phyloP scores from a whole-genome alignment of 2,329 filamentous ascomycete species.

The Blastomyces gilchristii region DNA sequence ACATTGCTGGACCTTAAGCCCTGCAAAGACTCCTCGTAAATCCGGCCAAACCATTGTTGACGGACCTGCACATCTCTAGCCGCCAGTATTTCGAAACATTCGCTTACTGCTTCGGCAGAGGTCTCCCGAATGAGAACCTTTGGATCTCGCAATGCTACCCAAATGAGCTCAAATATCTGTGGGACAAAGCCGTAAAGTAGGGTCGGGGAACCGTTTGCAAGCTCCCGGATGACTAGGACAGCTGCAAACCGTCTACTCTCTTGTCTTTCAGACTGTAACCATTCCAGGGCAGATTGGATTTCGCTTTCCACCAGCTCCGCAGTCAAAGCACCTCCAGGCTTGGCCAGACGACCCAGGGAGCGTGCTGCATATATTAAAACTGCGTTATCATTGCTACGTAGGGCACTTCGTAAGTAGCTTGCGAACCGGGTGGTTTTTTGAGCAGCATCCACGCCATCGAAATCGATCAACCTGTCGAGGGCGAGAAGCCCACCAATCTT shows the following conservation, averaged over 20 bases:
- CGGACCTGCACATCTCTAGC: slow-evolving; percentile 85
- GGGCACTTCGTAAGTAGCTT: slow-evolving; percentile 74
- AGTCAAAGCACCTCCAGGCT: slow-evolving; percentile 84
- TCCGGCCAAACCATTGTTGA: slow-evolving; percentile 77
- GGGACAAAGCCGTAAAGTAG: slow-evolving; percentile 91
- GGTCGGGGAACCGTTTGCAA: slow-evolving; percentile 86
- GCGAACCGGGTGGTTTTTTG: slow-evolving; percentile 92
- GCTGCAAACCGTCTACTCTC: slow-evolving; percentile 91
- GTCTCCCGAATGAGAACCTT: slow-evolving; percentile 87
- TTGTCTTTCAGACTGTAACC: slow-evolving; percentile 87
- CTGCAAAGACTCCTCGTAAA: slow-evolving; percentile 72
- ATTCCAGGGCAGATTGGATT: slow-evolving; percentile 91
- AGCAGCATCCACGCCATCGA: slow-evolving; percentile 86
- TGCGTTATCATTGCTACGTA: slow-evolving; percentile 81
- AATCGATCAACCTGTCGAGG: slow-evolving; percentile 86
- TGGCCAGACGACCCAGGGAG: slow-evolving; percentile 79
- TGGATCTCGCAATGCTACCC: slow-evolving; percentile 82
- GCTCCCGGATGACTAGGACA: slow-evolving; percentile 78
- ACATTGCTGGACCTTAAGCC: slow-evolving; percentile 72
- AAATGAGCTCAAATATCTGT: slow-evolving; percentile 92
- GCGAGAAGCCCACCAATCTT: slow-evolving; percentile 86
- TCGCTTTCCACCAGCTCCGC: slow-evolving; percentile 94
- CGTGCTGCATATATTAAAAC: slow-evolving; percentile 85
- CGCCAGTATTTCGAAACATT: slow-evolving; percentile 91
- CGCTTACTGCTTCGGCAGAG: slow-evolving; percentile 83